Evolutionary conservation across 257 asterid genomes (phyloP).

Genomic region (Solanum lycopersicoides): DNA sequence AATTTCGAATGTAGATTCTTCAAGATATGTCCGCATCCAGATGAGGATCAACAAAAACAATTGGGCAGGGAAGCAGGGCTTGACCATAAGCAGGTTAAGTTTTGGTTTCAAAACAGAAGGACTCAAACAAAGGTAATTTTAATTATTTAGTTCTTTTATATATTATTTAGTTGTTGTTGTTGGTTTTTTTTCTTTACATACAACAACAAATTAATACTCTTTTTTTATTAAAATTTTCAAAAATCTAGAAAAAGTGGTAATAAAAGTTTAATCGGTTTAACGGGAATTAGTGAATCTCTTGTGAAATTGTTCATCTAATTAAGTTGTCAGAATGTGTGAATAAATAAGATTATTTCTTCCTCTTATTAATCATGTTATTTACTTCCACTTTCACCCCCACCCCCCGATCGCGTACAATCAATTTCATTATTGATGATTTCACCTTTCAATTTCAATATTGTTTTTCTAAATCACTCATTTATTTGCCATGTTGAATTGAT

Average conservation of each 20-base stretch:
- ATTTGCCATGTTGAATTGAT: not conserved
- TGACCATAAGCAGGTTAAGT: not conserved
- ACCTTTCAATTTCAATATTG: too few relatives aligned
- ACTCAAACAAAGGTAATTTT: not conserved
- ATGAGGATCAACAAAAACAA: not conserved
- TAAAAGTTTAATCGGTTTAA: not conserved
- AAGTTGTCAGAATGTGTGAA: not conserved
- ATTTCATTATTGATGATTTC: not conserved
- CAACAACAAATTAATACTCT: too few relatives aligned
- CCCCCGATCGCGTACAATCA: not conserved
- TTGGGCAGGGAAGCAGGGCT: not conserved
- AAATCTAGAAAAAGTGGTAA: not conserved
- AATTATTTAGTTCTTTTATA: not conserved
- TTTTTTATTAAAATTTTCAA: too few relatives aligned
- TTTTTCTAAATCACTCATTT: not conserved
- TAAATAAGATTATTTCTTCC: not conserved
- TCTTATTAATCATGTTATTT: not conserved
- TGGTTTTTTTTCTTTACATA: too few relatives aligned
- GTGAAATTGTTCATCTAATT: too few relatives aligned
- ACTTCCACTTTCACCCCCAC: not conserved
- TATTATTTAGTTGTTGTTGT: not conserved
- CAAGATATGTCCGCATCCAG: not conserved
- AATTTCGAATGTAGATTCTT: not conserved
- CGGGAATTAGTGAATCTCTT: not conserved
- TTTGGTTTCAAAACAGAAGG: not conserved